These are phyloP conservation scores for Lactarius evosmus DNA, from an alignment of 768 basidiomycete genomes.

Conservation along the genomic window DNA sequence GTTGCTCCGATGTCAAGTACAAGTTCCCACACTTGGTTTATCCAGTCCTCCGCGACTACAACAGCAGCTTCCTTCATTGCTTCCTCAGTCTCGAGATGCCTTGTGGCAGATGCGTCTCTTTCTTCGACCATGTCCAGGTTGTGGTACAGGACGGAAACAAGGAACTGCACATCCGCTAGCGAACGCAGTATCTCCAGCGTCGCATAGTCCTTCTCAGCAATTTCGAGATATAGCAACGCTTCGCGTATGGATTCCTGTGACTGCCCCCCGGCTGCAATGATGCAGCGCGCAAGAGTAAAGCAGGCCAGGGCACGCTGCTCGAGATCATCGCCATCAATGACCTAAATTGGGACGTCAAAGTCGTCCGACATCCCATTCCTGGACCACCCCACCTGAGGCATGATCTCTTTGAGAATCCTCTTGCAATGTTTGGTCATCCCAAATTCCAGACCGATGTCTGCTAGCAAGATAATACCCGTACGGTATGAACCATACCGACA, in stretches of 20 bases:
- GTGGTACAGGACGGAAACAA: constrained; percentile 67
- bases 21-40: constrained; percentile 53
- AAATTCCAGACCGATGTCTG: constrained; percentile 75
- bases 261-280: constrained; percentile 53
- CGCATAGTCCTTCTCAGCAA: constrained; percentile 64
- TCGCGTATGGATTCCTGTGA: constrained; percentile 43
- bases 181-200: constrained; percentile 57
- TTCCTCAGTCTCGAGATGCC: constrained; percentile 47
- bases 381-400: constrained; percentile 65
- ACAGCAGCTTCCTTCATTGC: constrained; percentile 43
- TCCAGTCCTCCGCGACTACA: constrained; percentile 49
- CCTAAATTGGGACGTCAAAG: constrained; percentile 37
- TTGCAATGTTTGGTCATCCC: constrained; percentile 65
- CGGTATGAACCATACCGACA: constrained; percentile 65
- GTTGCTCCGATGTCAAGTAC: constrained; percentile 57
- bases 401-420: constrained; percentile 68
- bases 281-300: constrained; percentile 70
- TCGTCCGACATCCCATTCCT: background rate
- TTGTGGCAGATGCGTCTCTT: constrained; percentile 51
- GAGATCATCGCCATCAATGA: constrained; percentile 66
- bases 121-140: constrained; percentile 56
- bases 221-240: constrained; percentile 57
- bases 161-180: constrained; percentile 66
- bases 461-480: constrained; percentile 65
- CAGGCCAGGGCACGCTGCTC: constrained; percentile 76